phyloP scores from a whole-genome alignment of 371 early-diverging fungal genomes.

The Syncephalastrum monosporum region DNA sequence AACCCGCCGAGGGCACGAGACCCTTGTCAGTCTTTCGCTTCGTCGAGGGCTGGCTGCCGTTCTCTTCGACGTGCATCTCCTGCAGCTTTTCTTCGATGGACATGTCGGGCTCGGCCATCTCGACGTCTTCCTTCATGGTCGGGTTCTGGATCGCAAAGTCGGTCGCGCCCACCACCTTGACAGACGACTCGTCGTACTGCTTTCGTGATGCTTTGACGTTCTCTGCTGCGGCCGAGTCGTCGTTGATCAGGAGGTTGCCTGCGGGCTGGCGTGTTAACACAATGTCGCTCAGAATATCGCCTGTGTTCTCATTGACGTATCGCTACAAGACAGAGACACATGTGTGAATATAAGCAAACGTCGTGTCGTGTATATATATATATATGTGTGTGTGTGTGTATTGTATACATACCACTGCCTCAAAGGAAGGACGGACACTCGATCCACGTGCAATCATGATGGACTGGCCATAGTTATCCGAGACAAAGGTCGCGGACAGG shows the following conservation, averaged over 20 bases:
- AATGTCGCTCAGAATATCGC: slow-evolving; percentile 9
- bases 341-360: too few species aligned
- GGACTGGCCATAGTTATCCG: slow-evolving; percentile 40
- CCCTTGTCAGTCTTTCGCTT: slow-evolving; percentile 22
- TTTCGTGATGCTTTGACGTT: slow-evolving; percentile 53
- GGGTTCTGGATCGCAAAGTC: slow-evolving; percentile 42
- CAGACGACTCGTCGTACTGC: slow-evolving; percentile 46
- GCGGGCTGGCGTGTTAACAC: slow-evolving; percentile 44
- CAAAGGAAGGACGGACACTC: slow-evolving; percentile 71
- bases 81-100: slow-evolving; percentile 10
- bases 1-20: slow-evolving; percentile 47
- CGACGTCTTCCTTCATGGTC: slow-evolving; percentile 20
- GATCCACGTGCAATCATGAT: slow-evolving; percentile 73
- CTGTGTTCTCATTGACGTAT: slow-evolving; percentile 16
- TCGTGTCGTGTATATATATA: too few species aligned
- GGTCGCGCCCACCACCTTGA: slow-evolving; percentile 40
- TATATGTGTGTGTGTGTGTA: neutral
- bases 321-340: slow-evolving; percentile 4
- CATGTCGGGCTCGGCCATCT: slow-evolving; percentile 5
- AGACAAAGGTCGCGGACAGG: slow-evolving; percentile 61
- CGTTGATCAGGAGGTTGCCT: slow-evolving; percentile 55
- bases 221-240: slow-evolving; percentile 48
- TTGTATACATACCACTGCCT: slow-evolving; percentile 53
- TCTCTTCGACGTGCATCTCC: slow-evolving; percentile 30
- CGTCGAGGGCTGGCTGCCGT: slow-evolving; percentile 1